Conservation (phyloP, 148 eudicot species). For the Talinum fruticosum region DNA sequence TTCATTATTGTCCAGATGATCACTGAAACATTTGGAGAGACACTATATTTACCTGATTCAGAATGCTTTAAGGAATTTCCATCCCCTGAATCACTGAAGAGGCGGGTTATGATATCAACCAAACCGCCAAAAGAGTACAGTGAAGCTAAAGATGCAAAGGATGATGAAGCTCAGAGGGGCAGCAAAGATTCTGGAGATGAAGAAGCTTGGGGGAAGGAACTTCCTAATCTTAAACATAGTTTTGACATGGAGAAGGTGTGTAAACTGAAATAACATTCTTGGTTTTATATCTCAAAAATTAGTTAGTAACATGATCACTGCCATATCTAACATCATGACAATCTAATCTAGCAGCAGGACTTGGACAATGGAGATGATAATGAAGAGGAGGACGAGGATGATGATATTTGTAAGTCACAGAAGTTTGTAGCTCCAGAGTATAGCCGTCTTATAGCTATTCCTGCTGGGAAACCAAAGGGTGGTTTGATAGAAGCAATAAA, state of each 20-base stretch:
- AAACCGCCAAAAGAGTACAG: conserved; percentile 84
- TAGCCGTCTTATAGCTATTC: conserved; percentile 61
- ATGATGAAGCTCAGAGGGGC: conserved; percentile 31
- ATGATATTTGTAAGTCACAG: conserved; percentile 38
- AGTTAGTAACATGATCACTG: conserved; percentile 11
- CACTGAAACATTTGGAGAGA: conserved; percentile 76
- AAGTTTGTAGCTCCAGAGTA: conserved; percentile 50
- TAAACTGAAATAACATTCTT: neutral
- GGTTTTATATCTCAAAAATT: conserved; percentile 4
- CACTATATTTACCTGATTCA: conserved; percentile 57
- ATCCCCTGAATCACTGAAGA: conserved; percentile 68
- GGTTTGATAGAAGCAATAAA: conserved; percentile 51
- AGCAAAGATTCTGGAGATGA: conserved; percentile 45
- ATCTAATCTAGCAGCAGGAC: no score
- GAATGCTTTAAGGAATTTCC: conserved; percentile 75
- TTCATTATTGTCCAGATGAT: conserved; percentile 62
- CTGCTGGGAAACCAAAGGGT: conserved; percentile 78
- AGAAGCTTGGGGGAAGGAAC: conserved; percentile 80
- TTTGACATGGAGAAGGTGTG: conserved; percentile 41
- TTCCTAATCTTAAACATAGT: conserved; percentile 32
- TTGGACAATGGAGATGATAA: neutral
- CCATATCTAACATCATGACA: conserved; percentile 25
- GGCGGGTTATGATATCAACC: conserved; percentile 73
- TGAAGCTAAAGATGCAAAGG: conserved; percentile 23
- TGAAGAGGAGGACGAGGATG: conserved; percentile 28